A percentile compares a stretch with the other conserved stretches of the same genome.
These are phyloP conservation scores for Casuarina glauca DNA, from an alignment of 306 rosid genomes.

Conservation along the genomic window DNA sequence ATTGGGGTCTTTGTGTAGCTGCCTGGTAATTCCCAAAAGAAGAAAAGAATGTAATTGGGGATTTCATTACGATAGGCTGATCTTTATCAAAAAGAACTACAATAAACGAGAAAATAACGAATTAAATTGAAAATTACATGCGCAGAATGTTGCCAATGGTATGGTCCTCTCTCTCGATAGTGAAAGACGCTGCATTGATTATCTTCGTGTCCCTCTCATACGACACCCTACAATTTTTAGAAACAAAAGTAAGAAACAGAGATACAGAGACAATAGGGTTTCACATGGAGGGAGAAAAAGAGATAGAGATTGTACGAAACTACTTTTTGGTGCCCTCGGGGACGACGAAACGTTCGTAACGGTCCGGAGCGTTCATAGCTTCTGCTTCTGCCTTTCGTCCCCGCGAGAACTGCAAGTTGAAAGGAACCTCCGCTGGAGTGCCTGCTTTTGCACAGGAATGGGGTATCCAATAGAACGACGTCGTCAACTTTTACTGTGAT, in stretches of 20 bases:
- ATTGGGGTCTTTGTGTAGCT: slow-evolving; percentile 77
- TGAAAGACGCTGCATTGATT: slow-evolving; percentile 82
- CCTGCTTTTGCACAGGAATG: no score
- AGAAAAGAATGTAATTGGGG: background rate
- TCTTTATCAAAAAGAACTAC: background rate
- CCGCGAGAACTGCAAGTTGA: no score
- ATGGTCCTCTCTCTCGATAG: slow-evolving; percentile 90
- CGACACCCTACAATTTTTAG: slow-evolving; percentile 58
- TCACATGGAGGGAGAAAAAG: background rate
- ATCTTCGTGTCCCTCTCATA: slow-evolving; percentile 95
- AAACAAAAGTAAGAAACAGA: background rate
- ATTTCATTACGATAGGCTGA: background rate
- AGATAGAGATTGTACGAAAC: no score
- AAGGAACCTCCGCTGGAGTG: no score
- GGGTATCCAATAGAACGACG: no score
- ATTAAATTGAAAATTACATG: slow-evolving; percentile 44
- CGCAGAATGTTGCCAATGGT: slow-evolving; percentile 87
- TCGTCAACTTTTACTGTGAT: no score
- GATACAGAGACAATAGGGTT: background rate
- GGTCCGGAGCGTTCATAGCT: slow-evolving; percentile 90
- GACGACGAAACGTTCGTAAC: slow-evolving; percentile 92
- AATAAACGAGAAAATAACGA: background rate
- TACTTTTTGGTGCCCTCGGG: slow-evolving; percentile 95
- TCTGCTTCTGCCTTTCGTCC: slow-evolving; percentile 8
- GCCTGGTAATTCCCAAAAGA: slow-evolving; percentile 43